phyloP scores from a whole-genome alignment of 2,329 filamentous ascomycete genomes.

The Emericellopsis atlantica region DNA sequence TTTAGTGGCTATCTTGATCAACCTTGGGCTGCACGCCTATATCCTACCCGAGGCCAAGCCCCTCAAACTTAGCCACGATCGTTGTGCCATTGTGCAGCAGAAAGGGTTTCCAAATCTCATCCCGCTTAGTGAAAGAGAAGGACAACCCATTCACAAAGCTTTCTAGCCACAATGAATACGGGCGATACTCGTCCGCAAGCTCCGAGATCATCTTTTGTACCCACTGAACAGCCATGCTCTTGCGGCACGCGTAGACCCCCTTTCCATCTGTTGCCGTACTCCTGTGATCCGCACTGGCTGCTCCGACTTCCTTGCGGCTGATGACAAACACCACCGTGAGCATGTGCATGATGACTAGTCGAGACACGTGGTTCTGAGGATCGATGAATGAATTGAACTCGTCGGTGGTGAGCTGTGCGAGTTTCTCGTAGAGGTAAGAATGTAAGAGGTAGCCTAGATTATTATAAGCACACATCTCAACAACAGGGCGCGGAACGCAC shows the following conservation, averaged over 20 bases:
- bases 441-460: slow-evolving; percentile 11
- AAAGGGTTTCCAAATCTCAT: slow-evolving; percentile 9
- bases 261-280: slow-evolving; percentile 7
- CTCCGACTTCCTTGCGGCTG: slow-evolving; percentile 8
- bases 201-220: slow-evolving; percentile 8
- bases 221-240: slow-evolving; percentile 19
- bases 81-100: background rate
- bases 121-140: slow-evolving; percentile 9
- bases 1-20: too few species aligned
- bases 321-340: slow-evolving; percentile 18
- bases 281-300: slow-evolving; percentile 1
- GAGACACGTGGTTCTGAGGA: slow-evolving; percentile 14
- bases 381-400: slow-evolving; percentile 19
- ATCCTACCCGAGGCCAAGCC: too few species aligned
- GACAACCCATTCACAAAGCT: too few species aligned
- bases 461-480: background rate
- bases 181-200: too few species aligned
- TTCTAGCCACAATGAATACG: too few species aligned
- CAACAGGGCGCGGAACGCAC: background rate
- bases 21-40: too few species aligned
- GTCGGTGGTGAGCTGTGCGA: slow-evolving; percentile 12
- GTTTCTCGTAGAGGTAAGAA: slow-evolving; percentile 13
- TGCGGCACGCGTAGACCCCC: slow-evolving; percentile 3
- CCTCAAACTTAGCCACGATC: too few species aligned
- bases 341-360: slow-evolving; percentile 23